Conservation (phyloP, 2,329 filamentous ascomycete genomes). For the Alternaria sp. region DNA sequence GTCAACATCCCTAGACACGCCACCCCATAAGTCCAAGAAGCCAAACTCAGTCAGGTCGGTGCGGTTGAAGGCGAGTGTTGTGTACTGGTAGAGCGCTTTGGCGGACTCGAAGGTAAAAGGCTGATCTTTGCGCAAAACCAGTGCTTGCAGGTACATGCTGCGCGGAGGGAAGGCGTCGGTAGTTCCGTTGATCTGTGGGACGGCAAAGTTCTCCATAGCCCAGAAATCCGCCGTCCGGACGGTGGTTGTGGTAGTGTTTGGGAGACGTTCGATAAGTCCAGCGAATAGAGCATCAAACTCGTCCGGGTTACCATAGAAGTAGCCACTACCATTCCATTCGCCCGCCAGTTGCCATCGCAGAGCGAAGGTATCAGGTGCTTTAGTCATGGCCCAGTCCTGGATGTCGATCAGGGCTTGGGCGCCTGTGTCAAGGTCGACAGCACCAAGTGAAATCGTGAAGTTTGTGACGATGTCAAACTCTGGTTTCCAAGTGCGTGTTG, state of each 20-base stretch:
- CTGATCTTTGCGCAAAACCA: constrained; percentile 16
- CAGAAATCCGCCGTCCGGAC: constrained; percentile 18
- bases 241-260: constrained; percentile 14
- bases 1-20: constrained; percentile 16
- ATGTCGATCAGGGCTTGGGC: constrained; percentile 17
- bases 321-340: constrained; percentile 18
- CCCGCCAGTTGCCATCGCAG: constrained; percentile 22
- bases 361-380: constrained; percentile 24
- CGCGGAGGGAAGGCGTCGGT: constrained; percentile 17
- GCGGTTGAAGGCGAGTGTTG: constrained; percentile 18
- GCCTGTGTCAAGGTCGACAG: constrained; percentile 17
- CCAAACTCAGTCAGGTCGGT: constrained; percentile 22
- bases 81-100: constrained; percentile 15
- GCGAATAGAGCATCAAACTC: constrained; percentile 21
- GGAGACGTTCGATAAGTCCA: constrained; percentile 16
- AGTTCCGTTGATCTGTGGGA: constrained; percentile 14
- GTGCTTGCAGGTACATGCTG: constrained; percentile 22
- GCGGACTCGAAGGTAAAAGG: constrained; percentile 19
- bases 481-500: constrained; percentile 21
- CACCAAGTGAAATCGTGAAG: constrained; percentile 20
- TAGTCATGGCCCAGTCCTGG: constrained; percentile 21
- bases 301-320: constrained; percentile 23
- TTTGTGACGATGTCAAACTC: constrained; percentile 16
- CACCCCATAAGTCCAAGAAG: constrained; percentile 29
- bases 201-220: constrained; percentile 17